Base-by-base conservation (phyloP, 495 filamentous ascomycete genomes). In the Xylaria curta region DNA sequence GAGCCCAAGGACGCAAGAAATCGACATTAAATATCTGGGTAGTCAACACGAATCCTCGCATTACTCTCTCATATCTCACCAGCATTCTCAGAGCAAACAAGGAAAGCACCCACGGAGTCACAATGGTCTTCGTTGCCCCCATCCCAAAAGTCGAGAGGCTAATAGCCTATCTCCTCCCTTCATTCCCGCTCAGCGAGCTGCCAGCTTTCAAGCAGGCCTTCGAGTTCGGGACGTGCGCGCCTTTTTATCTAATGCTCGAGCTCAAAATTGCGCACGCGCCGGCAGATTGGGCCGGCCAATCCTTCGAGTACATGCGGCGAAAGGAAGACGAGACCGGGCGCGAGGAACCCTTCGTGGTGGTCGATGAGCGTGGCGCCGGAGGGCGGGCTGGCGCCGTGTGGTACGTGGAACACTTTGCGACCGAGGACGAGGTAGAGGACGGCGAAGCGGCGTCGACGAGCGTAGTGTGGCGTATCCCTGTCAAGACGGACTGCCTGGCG, bases 391-490 rank as follows among this genome's bases (percentile, higher is more conserved):
- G 66, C 24, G 71, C 60, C 0, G 68, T 76, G 0, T 75, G 74
- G 71, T 74, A 73, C 64, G 69, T 77, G 1, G 54, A 58, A 0
- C 15, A 28, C 0, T 75, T 73, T 53, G 73, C 73, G 1, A 46
- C 44, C 10, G 56, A 70, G 12, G 65, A 72, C 12, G 66, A 68
- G 9, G 68, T 72, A 0, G 66, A 70, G 6, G 28, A 68, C 1
- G 69, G 24, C 12, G 13, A 47, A 12, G 68, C 74, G 5, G 66
- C 44, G 61, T 73, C 60, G 42, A 72, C 68, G 1, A 44, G 40
- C 0, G 73, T 73, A 28, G 51, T 73, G 12, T 77, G 73, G 75
- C 26, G 73, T 44, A 73, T 73, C 28, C 66, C 73, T n/a, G 28
- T 72, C 7, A 66, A 68, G 60, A 70, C 69, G 13, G 72, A 72